A percentile compares a stretch with the other conserved stretches of the same genome.
Conservation (phyloP, 2,329 filamentous ascomycete species). For the Botrytis fragariae region DNA sequence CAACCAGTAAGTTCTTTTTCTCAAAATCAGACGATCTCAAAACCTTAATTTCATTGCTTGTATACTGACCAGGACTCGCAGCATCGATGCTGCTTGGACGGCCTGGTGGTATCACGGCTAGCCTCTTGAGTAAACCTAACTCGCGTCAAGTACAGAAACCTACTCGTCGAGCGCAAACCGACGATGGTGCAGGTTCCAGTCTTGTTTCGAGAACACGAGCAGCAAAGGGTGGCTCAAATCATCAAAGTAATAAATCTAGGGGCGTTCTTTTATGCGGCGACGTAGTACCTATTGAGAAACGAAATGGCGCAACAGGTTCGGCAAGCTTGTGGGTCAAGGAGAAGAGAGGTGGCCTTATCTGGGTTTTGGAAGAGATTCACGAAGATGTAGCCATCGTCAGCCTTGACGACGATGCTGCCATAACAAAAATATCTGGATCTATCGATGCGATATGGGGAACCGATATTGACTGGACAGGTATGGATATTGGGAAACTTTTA, state of each 20-base stretch:
- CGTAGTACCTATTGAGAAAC: constrained; percentile 96
- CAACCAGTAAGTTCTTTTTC: constrained; percentile 30
- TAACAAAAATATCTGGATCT: constrained; percentile 71
- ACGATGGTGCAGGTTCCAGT: constrained; percentile 54
- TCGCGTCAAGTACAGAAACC: constrained; percentile 51
- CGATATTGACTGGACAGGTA: constrained; percentile 62
- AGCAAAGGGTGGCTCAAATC: constrained; percentile 51
- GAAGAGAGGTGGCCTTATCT: constrained; percentile 88
- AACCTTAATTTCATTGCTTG: not conserved
- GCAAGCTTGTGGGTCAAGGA: constrained; percentile 99
- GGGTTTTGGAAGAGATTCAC: constrained; percentile 96
- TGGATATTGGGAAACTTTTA: constrained; percentile 74
- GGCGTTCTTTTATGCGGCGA: constrained; percentile 93
- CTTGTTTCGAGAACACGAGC: constrained; percentile 43
- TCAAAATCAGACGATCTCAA: not conserved
- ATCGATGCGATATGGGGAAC: constrained; percentile 83
- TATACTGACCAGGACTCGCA: constrained; percentile 16
- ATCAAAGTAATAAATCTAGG: constrained; percentile 72
- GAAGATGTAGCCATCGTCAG: constrained; percentile 81
- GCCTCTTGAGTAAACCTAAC: constrained; percentile 73
- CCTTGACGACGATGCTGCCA: constrained; percentile 73
- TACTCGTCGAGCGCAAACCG: constrained; percentile 59
- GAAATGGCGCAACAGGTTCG: constrained; percentile 86
- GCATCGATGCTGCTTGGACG: constrained; percentile 65
- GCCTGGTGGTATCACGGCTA: constrained; percentile 73